Evolutionary conservation across 176 grass and related monocot species (phyloP), one percentile per base, ranked within the genome.

Genomic region (Phragmites australis): DNA sequence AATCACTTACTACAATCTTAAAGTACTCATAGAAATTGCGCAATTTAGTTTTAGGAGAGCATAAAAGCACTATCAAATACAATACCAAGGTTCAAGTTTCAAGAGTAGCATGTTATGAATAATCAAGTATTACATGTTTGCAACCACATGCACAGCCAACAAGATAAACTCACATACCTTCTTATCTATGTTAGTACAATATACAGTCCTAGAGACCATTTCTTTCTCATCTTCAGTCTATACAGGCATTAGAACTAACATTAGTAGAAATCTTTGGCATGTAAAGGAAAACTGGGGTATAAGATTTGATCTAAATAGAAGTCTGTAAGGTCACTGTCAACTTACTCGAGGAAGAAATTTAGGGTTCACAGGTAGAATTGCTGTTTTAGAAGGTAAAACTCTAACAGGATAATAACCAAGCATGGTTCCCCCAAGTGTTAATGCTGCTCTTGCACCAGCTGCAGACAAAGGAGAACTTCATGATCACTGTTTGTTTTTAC

Each of bases 181-280:
- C 86, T 97, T 97, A 76, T 97, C 94, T 88, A 97, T 97, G 81
- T 94, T 94, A 88, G 87, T 97, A 87, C 94, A 97, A 82, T 97
- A 97, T 70, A 97, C 91, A 75, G 94, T 97, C 84, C 89, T 97
- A 4, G 87, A 84, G 10, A 94, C 91, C 89, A 97, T 90, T 76
- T 97, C 94, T 84, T 90, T 97, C 79, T 97, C 89, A 8, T 97
- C 85, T 57, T 92, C 85, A 7, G 94, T 84, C 94, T 94, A 82
- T 78, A 81, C 60, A 76, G 22, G 3, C 16, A 77, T 61, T 65
- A 50, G 9, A 74, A 52, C 19, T 25, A 60, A 29, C 42, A 23
- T 47, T 40, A 57, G 46, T 50, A 71, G 19, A 56, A 26, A 10
- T 49, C 44, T 61, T 79, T 65, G 25, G 50, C 15, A 43, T 17